These are phyloP conservation scores for Mrakia hoshinonis DNA, from an alignment of 768 basidiomycete genomes.

Conservation along the genomic window DNA sequence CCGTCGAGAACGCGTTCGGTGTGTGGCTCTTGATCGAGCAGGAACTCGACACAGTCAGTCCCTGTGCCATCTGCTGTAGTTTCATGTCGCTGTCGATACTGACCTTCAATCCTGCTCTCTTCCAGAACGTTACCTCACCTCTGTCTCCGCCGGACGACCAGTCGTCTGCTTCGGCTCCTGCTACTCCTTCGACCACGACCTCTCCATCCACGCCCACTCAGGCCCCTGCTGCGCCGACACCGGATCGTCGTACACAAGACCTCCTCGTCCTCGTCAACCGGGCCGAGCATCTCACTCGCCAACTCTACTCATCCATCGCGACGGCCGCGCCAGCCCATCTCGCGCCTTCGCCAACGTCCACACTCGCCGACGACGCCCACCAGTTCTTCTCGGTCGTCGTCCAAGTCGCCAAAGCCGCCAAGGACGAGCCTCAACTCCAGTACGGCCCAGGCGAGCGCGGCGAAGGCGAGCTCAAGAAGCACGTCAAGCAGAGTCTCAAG, in stretches of 20 bases:
- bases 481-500: slow-evolving; percentile 20
- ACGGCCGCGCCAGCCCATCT: not conserved
- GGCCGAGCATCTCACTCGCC: slow-evolving; percentile 8
- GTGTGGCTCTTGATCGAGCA: slow-evolving; percentile 78
- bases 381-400: slow-evolving; percentile 25
- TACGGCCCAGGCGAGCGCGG: not conserved
- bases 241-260: not conserved
- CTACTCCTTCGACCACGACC: not conserved
- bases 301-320: slow-evolving; percentile 9
- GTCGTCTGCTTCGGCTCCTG: not conserved
- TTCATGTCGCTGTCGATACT: not conserved
- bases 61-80: not conserved
- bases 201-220: not conserved
- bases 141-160: not conserved
- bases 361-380: slow-evolving; percentile 1
- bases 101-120: not conserved
- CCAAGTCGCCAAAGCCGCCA: slow-evolving; percentile 3
- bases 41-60: slow-evolving; percentile 42
- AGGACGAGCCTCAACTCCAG: not conserved
- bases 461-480: slow-evolving; percentile 2
- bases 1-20: slow-evolving; percentile 67
- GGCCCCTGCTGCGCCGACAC: not conserved
- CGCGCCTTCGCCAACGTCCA: slow-evolving; percentile 2
- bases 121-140: not conserved
- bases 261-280: slow-evolving; percentile 3